phyloP scores from a whole-genome alignment of 805 yeast species.

The Kuraishia ogatae region DNA sequence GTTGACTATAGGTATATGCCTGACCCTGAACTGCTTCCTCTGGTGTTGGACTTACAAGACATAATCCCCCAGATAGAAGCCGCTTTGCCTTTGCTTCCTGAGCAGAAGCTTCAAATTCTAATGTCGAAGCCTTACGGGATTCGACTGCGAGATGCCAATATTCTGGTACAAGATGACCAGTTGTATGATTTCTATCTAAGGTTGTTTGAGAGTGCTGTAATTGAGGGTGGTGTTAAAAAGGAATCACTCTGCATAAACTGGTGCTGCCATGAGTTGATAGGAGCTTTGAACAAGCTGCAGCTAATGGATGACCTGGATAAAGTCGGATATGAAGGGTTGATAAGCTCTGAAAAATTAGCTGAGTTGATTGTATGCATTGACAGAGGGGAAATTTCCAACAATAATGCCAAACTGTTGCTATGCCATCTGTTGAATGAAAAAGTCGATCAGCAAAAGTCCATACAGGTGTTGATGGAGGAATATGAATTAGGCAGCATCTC shows the following conservation, averaged over 20 bases:
- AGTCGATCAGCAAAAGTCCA: conserved; percentile 20
- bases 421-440: conserved; percentile 49
- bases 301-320: conserved; percentile 23
- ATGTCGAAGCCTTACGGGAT: conserved; percentile 42
- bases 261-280: conserved; percentile 76
- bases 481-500: conserved; percentile 35
- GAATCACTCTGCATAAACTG: conserved; percentile 52
- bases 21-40: conserved; percentile 75
- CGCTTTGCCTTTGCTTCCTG: conserved; percentile 54
- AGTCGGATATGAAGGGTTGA: conserved; percentile 10
- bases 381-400: conserved; percentile 40
- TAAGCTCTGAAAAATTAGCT: conserved; percentile 29
- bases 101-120: conserved; percentile 39
- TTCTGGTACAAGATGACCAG: conserved; percentile 42
- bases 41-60: conserved; percentile 37
- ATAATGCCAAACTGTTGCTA: conserved; percentile 61
- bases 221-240: conserved; percentile 20
- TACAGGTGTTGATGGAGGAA: conserved; percentile 42
- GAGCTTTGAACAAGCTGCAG: conserved; percentile 49
- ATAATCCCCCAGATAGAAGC: conserved; percentile 27
- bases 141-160: conserved; percentile 66
- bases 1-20: conserved; percentile 92
- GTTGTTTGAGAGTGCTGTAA: conserved; percentile 23
- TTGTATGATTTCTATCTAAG: conserved; percentile 45
- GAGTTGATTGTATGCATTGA: conserved; percentile 47